phyloP scores from a whole-genome alignment of 768 basidiomycete genomes.

The Mycena filopes region DNA sequence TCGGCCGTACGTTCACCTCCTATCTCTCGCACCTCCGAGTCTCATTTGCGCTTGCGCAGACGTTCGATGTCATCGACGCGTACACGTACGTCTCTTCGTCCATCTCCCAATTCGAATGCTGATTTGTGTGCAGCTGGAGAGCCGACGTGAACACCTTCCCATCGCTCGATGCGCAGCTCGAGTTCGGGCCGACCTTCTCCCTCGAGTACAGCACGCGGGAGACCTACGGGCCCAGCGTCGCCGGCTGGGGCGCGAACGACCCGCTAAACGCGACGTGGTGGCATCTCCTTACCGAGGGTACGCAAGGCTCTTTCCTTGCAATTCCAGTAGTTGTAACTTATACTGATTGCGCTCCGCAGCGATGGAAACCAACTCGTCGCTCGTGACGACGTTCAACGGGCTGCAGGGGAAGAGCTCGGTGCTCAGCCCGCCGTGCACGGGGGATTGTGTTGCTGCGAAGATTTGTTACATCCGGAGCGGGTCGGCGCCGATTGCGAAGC shows the following conservation, averaged over 20 bases:
- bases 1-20: conserved; percentile 58
- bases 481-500: conserved; percentile 65
- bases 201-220: conserved; percentile 80
- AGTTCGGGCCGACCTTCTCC: conserved; percentile 68
- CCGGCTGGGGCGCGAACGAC: conserved; percentile 69
- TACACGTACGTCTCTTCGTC: conserved; percentile 65
- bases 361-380: conserved; percentile 65
- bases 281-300: conserved; percentile 76
- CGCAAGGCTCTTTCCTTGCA: neutral
- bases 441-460: conserved; percentile 70
- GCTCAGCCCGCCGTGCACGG: conserved; percentile 64
- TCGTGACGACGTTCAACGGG: conserved; percentile 73
- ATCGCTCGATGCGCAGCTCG: conserved; percentile 64
- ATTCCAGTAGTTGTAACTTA: neutral
- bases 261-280: conserved; percentile 87
- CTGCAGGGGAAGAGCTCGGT: conserved; percentile 79
- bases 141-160: conserved; percentile 69
- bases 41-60: conserved; percentile 49
- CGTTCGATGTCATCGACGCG: conserved; percentile 82
- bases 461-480: conserved; percentile 85
- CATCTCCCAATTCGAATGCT: too few relatives aligned
- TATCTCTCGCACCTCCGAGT: neutral
- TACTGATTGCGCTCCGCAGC: conserved; percentile 47
- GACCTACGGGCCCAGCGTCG: conserved; percentile 68
- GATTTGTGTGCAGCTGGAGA: conserved; percentile 60